Evolutionary conservation across 2,329 filamentous ascomycete species (phyloP).

Genomic region (Ilyonectria robusta): DNA sequence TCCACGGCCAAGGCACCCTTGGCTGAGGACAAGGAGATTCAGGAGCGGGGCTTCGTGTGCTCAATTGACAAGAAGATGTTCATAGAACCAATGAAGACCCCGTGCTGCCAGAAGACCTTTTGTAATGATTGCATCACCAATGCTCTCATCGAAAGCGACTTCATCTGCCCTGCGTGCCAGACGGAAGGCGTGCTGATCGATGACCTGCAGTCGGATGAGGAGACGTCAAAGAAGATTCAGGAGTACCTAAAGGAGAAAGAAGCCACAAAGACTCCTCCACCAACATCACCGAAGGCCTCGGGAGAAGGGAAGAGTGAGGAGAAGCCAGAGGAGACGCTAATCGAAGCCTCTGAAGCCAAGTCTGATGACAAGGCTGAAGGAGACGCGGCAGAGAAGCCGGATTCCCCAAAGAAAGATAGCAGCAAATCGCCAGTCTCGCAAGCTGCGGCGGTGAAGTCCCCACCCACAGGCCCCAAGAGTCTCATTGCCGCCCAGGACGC

Average conservation of each 20-base stretch:
- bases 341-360: conserved; percentile 56
- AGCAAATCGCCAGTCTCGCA: conserved; percentile 53
- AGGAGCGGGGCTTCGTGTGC: conserved; percentile 91
- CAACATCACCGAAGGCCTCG: conserved; percentile 50
- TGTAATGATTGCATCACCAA: conserved; percentile 99
- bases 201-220: conserved; percentile 87
- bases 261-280: conserved; percentile 58
- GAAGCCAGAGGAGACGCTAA: conserved; percentile 43
- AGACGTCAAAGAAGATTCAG: conserved; percentile 83
- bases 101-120: conserved; percentile 98
- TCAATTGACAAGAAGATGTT: conserved; percentile 98
- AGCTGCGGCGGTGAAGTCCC: conserved; percentile 44
- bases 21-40: conserved; percentile 86
- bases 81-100: conserved; percentile 98
- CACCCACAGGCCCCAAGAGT: conserved; percentile 49
- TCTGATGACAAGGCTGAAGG: conserved; percentile 54
- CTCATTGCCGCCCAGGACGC: conserved; percentile 53
- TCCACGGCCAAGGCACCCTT: conserved; percentile 84
- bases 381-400: conserved; percentile 35
- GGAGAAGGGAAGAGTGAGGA: conserved; percentile 38
- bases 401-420: conserved; percentile 49
- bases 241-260: conserved; percentile 76
- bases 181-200: conserved; percentile 94
- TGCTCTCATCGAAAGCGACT: conserved; percentile 97
- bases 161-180: conserved; percentile 93